Evolutionary conservation across 2,329 filamentous ascomycete species (phyloP), one percentile per base, ranked within the genome.

Genomic region (Colletotrichum euphorbiae): DNA sequence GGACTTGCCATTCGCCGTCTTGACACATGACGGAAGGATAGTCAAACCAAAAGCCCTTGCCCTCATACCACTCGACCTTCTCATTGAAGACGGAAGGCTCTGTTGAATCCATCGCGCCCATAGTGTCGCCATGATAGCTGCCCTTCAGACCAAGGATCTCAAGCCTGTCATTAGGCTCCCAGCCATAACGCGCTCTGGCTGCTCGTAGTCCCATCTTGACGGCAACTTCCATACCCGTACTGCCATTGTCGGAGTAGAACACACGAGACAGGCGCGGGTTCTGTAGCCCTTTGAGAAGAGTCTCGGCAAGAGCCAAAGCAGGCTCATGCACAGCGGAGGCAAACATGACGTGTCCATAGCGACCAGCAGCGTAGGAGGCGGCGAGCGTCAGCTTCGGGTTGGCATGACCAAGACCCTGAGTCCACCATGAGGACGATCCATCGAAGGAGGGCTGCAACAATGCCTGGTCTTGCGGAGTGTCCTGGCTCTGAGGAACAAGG

Each of bases 301-400:
- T 82, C 74, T 92, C 86, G 0, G 92, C 90, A 0, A 97, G 83
- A 6, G 83, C 81, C 0, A 96, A 79, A 0, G 92, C 93, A 0
- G 93, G 93, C 73, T 93, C 87, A 72, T 97, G 92, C n/a, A 94
- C 85, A 0, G 91, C 89, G 8, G 89, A 89, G 0, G 92, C 91
- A 74, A 97, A 96, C 91, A 97, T 96, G 72, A 96, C 91, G 77
- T 97, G 93, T 0, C 93, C 93, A 74, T 96, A 97, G 31, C 93
- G 86, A 7, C 93, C 93, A 1, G 93, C 92, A 0, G 93, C 93
- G 74, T 96, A 90, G 0, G 93, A 91, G 2, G 93, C 92, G 0
- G 91, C 89, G 2, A 96, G 85, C 0, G 92, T 87, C 1, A 97
- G 82, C 0, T 84, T 80, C 0, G 92, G 87, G 72, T 93, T 94